A percentile compares a stretch with the other conserved stretches of the same genome.
phyloP scores from a whole-genome alignment of 352 stramenopile species.

The Ochromonadaceae sp. region DNA sequence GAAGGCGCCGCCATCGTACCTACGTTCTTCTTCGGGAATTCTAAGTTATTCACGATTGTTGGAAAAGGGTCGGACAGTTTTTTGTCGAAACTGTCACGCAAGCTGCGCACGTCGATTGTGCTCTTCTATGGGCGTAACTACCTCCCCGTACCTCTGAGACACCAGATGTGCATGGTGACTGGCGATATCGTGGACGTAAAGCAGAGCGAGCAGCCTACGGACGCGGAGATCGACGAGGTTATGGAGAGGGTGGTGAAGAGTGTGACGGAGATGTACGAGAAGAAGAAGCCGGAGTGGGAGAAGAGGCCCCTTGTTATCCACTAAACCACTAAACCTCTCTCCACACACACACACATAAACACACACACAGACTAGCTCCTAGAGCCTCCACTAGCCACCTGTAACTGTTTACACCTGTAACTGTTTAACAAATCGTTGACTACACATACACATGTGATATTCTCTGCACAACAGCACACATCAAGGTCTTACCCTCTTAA shows the following conservation, averaged over 20 bases:
- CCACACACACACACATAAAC: too few relatives aligned
- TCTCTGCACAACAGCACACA: too few relatives aligned
- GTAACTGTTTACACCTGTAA: too few relatives aligned
- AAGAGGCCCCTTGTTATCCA: too few relatives aligned
- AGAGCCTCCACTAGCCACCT: too few relatives aligned
- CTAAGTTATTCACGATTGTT: not conserved
- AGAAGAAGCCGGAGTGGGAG: slow-evolving; percentile 15
- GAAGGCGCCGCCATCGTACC: slow-evolving; percentile 11
- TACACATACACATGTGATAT: too few relatives aligned
- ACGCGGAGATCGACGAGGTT: slow-evolving; percentile 2
- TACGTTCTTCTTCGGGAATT: slow-evolving; percentile 17
- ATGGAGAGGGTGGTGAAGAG: not conserved
- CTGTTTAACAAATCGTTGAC: too few relatives aligned
- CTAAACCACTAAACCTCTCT: too few relatives aligned
- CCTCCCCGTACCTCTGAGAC: slow-evolving; percentile 4
- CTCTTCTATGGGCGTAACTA: slow-evolving; percentile 10
- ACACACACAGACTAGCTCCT: too few relatives aligned
- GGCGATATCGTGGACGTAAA: slow-evolving; percentile 11
- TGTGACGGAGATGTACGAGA: not conserved
- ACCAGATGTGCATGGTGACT: not conserved
- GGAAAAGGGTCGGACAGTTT: not conserved
- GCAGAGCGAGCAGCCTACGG: slow-evolving; percentile 12
- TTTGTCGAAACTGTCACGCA: not conserved
- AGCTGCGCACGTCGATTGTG: slow-evolving; percentile 4
- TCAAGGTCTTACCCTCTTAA: too few relatives aligned